These are phyloP conservation scores for Fraxinus excelsior DNA, from an alignment of 257 asterid genomes.

Conservation along the genomic window DNA sequence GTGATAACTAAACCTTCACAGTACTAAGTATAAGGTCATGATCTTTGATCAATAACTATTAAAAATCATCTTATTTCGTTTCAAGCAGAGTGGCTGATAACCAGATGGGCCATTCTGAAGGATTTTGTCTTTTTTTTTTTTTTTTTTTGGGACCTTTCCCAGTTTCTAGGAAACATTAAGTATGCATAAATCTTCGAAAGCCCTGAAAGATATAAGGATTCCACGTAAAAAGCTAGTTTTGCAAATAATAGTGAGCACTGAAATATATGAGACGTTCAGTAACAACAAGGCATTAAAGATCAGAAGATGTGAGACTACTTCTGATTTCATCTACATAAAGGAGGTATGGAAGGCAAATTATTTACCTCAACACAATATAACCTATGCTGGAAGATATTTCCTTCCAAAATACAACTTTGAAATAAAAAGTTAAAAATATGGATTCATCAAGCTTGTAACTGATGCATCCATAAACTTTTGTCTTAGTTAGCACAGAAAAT, in stretches of 20 bases:
- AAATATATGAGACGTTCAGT: background rate
- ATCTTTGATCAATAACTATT: background rate
- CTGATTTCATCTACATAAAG: conserved; percentile 6
- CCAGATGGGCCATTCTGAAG: background rate
- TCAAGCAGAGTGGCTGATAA: background rate
- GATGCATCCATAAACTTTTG: conserved; percentile 8
- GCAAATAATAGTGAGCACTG: background rate
- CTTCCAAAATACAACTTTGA: conserved; percentile 5
- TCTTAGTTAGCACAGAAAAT: conserved; percentile 5
- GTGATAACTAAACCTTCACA: background rate
- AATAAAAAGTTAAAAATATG: background rate
- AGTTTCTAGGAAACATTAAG: background rate
- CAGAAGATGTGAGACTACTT: background rate
- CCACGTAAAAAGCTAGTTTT: background rate
- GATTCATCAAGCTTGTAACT: conserved; percentile 14
- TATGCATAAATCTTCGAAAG: background rate
- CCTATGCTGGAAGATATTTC: background rate
- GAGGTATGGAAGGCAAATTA: background rate
- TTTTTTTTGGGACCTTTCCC: no score
- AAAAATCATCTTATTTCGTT: background rate
- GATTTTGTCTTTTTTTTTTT: no score
- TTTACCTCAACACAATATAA: background rate
- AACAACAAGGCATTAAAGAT: background rate
- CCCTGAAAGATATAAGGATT: background rate
- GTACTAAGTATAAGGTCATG: background rate